Evolutionary conservation across 352 stramenopile species (phyloP).

Genomic region (Phytophthora meadii): DNA sequence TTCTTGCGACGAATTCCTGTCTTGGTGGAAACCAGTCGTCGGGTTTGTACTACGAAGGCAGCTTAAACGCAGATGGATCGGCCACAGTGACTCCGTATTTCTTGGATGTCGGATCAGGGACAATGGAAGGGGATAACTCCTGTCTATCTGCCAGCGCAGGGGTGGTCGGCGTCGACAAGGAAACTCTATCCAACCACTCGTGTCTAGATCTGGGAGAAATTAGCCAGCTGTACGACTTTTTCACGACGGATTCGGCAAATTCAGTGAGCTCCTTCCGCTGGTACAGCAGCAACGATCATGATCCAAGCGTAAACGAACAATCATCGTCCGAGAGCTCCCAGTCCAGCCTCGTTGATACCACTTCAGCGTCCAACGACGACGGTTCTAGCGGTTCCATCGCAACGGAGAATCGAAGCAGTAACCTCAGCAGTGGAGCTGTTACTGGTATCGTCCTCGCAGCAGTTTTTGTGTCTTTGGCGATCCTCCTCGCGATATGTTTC

Average conservation of each 20-base stretch:
- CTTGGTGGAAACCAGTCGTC: not conserved
- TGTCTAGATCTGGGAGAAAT: not conserved
- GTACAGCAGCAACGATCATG: conserved; percentile 1
- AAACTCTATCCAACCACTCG: not conserved
- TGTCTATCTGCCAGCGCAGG: not conserved
- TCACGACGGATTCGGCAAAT: conserved; percentile 4
- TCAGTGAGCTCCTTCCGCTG: not conserved
- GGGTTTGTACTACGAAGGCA: conserved; percentile 3
- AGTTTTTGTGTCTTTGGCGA: not conserved
- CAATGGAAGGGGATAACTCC: conserved; percentile 9
- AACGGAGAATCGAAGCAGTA: not conserved
- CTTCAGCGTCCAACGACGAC: not conserved
- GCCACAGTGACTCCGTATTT: conserved; percentile 3
- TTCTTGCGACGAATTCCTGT: conserved; percentile 11
- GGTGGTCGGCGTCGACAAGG: not conserved
- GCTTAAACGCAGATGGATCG: conserved; percentile 7
- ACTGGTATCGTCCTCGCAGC: not conserved
- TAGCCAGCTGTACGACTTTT: conserved; percentile 6
- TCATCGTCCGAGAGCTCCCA: not conserved
- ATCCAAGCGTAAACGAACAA: not conserved
- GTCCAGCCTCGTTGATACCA: not conserved
- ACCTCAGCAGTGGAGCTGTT: not conserved
- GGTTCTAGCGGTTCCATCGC: not conserved
- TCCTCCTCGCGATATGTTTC: not conserved
- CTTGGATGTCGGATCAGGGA: not conserved